Conservation (phyloP, 768 basidiomycete genomes). For the Vishniacozyma victoriae region DNA sequence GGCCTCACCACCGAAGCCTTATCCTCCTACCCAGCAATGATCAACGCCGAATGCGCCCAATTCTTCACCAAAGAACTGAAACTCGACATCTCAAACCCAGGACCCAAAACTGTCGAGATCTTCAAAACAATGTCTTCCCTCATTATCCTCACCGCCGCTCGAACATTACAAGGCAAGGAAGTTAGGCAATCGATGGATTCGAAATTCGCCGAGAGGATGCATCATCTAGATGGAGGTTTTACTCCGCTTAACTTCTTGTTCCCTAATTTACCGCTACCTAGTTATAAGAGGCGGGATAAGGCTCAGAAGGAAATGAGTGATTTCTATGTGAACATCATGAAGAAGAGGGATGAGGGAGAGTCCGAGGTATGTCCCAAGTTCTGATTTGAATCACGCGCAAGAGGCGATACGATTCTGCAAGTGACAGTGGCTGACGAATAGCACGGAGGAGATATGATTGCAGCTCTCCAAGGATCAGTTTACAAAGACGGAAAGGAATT, state of each 20-base stretch:
- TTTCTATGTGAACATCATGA: conserved; percentile 83
- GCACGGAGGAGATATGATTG: conserved; percentile 86
- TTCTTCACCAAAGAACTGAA: conserved; percentile 63
- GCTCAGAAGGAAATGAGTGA: conserved; percentile 90
- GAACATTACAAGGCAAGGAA: conserved; percentile 89
- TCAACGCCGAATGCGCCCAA: conserved; percentile 59
- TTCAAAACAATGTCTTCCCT: conserved; percentile 73
- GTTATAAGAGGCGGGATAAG: conserved; percentile 77
- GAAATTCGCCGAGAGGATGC: conserved; percentile 74
- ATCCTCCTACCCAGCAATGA: conserved; percentile 72
- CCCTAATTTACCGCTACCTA: conserved; percentile 83
- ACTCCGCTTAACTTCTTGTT: conserved; percentile 94
- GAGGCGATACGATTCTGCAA: background rate
- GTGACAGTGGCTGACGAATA: conserved; percentile 42
- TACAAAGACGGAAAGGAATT: conserved; percentile 76
- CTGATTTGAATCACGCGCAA: background rate
- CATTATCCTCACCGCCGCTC: conserved; percentile 87
- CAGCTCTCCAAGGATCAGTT: conserved; percentile 70
- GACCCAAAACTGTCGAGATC: conserved; percentile 53
- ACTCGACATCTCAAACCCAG: conserved; percentile 51
- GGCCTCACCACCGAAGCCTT: conserved; percentile 90
- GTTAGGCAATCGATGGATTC: conserved; percentile 73
- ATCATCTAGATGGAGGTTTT: conserved; percentile 90
- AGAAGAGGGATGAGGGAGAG: conserved; percentile 57
- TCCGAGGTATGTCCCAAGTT: conserved; percentile 48